Conservation (phyloP, 768 basidiomycete genomes). For the Russula sp. region DNA sequence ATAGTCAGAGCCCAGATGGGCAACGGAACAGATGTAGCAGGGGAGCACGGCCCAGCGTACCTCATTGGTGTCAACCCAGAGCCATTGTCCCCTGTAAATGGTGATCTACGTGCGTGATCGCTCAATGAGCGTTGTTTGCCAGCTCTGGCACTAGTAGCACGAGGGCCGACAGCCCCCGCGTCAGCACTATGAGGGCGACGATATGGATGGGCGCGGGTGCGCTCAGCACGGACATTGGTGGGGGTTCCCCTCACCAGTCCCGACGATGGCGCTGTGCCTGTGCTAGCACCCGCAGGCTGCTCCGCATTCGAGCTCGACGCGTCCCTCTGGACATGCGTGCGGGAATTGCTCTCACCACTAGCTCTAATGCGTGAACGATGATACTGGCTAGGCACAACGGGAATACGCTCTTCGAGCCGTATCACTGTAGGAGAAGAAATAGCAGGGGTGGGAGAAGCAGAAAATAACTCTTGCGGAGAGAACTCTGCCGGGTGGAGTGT, state of each 20-base stretch:
- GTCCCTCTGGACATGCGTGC: slow-evolving; percentile 15
- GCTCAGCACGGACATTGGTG: slow-evolving; percentile 13
- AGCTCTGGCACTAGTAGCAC: neutral
- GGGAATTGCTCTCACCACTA: slow-evolving; percentile 17
- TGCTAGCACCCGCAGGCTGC: slow-evolving; percentile 9
- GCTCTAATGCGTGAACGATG: slow-evolving; percentile 16
- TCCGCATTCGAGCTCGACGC: slow-evolving; percentile 9
- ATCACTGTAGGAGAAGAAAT: slow-evolving; percentile 17
- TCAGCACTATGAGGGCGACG: slow-evolving; percentile 19
- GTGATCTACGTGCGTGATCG: slow-evolving; percentile 12
- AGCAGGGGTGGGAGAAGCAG: slow-evolving; percentile 5
- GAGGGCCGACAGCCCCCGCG: neutral
- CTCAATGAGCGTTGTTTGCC: slow-evolving; percentile 11
- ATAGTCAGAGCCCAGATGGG: neutral
- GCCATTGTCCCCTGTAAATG: slow-evolving; percentile 6
- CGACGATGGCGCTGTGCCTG: slow-evolving; percentile 5
- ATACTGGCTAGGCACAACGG: slow-evolving; percentile 20
- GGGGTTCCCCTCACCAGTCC: slow-evolving; percentile 13
- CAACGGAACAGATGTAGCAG: neutral
- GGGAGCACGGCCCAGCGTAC: slow-evolving; percentile 11
- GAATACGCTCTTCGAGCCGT: slow-evolving; percentile 21
- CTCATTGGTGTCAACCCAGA: slow-evolving; percentile 20
- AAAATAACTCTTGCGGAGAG: slow-evolving; percentile 16
- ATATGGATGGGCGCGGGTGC: slow-evolving; percentile 20
- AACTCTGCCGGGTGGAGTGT: slow-evolving; percentile 19